Percentiles rank a stretch among this genome's conserved stretches.
These are phyloP conservation scores for Pythium sukuiense DNA, from an alignment of 352 stramenopile species.

Conservation along the genomic window DNA sequence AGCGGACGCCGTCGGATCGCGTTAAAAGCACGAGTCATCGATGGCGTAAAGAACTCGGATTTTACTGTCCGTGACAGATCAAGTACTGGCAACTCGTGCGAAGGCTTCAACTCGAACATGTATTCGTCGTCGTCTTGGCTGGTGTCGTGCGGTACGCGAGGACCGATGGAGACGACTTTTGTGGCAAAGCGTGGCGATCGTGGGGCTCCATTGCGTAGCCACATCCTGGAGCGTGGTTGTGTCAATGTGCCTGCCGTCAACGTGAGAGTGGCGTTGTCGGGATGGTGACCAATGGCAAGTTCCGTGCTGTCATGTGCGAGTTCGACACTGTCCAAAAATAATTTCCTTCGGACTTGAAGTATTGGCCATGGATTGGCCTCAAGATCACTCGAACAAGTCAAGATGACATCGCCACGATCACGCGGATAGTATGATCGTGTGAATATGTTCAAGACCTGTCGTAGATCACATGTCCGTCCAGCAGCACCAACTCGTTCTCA, in stretches of 20 bases:
- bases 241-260: too few species aligned
- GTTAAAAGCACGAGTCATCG: constrained; percentile 5
- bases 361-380: too few species aligned
- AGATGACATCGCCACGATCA: too few species aligned
- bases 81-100: constrained; percentile 15
- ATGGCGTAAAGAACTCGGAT: constrained; percentile 18
- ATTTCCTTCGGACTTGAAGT: too few species aligned
- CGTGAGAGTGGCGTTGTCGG: too few species aligned
- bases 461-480: not conserved
- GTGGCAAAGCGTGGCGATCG: not conserved
- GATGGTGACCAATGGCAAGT: too few species aligned
- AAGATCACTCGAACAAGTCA: too few species aligned
- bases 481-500: constrained; percentile 4
- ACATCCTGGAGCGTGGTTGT: not conserved
- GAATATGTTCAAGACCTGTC: not conserved
- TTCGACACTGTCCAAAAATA: too few species aligned
- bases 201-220: not conserved
- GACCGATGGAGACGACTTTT: not conserved
- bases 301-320: too few species aligned
- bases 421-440: too few species aligned
- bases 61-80: constrained; percentile 19
- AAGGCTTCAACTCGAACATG: constrained; percentile 22
- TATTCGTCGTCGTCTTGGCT: constrained; percentile 1
- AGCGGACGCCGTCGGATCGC: not conserved
- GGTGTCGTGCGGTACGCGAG: not conserved